Evolutionary conservation across 768 basidiomycete genomes (phyloP), one percentile per base, ranked within the genome.

Genomic region (Trichaptum fuscoviolaceum): DNA sequence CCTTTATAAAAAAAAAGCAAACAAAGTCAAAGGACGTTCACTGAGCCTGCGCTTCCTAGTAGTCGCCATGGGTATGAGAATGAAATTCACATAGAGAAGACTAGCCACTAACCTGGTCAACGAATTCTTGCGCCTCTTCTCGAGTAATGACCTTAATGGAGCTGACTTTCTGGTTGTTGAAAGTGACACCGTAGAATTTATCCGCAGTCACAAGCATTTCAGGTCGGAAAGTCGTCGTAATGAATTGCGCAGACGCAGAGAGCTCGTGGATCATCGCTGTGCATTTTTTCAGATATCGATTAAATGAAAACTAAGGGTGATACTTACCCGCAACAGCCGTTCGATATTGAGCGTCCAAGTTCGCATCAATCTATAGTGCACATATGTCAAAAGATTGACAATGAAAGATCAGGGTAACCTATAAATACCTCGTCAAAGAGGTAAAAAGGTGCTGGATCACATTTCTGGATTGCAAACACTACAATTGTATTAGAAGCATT

Each of bases 391-490:
- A 20, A 24, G 17, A 63, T 30, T n/a, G 18, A 59, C 62, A 27
- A 52, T 23, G 7, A 4, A 30, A 17, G 35, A 57, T 36, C 20
- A 24, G 35, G 52, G 68, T 4, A 6, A 61, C 2, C 10, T 4
- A 57, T 30, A 68, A 70, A 25, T 67, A 89, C 90, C 82, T 99
- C 97, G 74, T 99, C 97, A 72, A 99, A 99, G n/a, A 99, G 83
- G 77, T 99, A 99, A 81, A 99, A 99, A 1, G 97, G 97, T 0
- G 97, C 96, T 1, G 97, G 97, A 73, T 99, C 97, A 74, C 96
- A 99, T 77, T 97, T 98, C 78, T 99, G 97, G 70, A 99, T 99
- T 18, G 96, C 95, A 73, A 99, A 99, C 26, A 99, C 96, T 93
- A 75, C 24, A 70, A 63, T 36, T 8, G 12, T 52, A 23, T 71